Evolutionary conservation across 2,329 filamentous ascomycete genomes (phyloP).

Genomic region (Didymella lethalis): DNA sequence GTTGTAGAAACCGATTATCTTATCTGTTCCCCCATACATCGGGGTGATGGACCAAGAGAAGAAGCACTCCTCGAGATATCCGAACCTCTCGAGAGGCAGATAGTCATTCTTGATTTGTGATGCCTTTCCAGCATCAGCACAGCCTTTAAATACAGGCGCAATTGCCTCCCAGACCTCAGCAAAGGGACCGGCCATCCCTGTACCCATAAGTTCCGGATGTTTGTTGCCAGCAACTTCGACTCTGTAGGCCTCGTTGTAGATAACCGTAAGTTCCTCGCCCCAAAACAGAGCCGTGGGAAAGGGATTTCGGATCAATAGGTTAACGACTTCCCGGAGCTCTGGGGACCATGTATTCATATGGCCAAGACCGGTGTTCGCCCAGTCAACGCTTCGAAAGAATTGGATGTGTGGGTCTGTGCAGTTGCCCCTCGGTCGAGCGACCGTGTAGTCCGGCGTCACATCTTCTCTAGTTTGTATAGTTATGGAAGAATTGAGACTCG

Average conservation of each 20-base stretch:
- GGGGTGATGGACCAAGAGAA: conserved; percentile 57
- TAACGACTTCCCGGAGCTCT: conserved; percentile 55
- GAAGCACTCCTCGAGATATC: conserved; percentile 47
- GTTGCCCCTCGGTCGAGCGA: conserved; percentile 30
- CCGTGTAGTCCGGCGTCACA: conserved; percentile 42
- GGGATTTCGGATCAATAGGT: conserved; percentile 44
- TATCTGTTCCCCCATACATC: conserved; percentile 48
- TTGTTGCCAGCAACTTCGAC: conserved; percentile 42
- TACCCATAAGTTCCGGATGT: conserved; percentile 45
- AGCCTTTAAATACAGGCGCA: conserved; percentile 41
- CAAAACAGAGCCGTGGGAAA: conserved; percentile 53
- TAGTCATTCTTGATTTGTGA: conserved; percentile 41
- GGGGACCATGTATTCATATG: conserved; percentile 58
- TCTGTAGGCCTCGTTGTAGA: conserved; percentile 54
- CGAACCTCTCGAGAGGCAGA: conserved; percentile 41
- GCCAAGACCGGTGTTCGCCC: conserved; percentile 59
- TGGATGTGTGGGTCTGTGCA: conserved; percentile 40
- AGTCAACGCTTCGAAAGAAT: conserved; percentile 56
- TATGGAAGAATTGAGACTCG: conserved; percentile 29
- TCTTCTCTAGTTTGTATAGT: conserved; percentile 34
- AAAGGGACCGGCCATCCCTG: conserved; percentile 46
- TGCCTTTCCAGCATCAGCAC: conserved; percentile 40
- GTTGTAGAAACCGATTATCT: conserved; percentile 45
- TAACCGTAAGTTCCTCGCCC: conserved; percentile 48
- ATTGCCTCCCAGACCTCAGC: conserved; percentile 52